Evolutionary conservation across 129 eudicot species (phyloP).

Genomic region (Heracleum sosnowskyi): DNA sequence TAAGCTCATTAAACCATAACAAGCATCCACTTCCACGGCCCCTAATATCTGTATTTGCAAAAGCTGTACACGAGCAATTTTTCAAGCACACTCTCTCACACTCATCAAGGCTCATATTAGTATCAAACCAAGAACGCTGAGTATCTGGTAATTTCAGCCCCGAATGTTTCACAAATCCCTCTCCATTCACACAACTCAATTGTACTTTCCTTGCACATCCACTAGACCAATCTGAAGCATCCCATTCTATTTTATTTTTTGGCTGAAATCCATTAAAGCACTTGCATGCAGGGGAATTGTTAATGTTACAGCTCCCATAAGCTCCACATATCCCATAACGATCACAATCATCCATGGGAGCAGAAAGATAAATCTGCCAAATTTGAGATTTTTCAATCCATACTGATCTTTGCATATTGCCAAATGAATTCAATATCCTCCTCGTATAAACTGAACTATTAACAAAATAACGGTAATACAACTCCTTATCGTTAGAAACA

Average conservation of each 20-base stretch:
- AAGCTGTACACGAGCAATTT: conserved; percentile 51
- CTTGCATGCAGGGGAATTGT: conserved; percentile 26
- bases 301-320: conserved; percentile 34
- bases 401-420: conserved; percentile 1
- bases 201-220: conserved; percentile 39
- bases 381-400: conserved; percentile 20
- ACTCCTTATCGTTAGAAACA: conserved; percentile 16
- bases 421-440: conserved; percentile 14
- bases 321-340: conserved; percentile 37
- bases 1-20: conserved; percentile 42
- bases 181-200: conserved; percentile 23
- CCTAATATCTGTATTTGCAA: conserved; percentile 28
- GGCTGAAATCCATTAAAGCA: conserved; percentile 49
- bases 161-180: conserved; percentile 24
- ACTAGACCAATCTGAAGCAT: conserved; percentile 28
- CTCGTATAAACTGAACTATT: conserved; percentile 13
- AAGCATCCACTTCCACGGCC: conserved; percentile 49
- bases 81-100: conserved; percentile 36
- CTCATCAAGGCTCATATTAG: conserved; percentile 27
- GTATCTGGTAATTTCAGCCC: conserved; percentile 37
- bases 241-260: conserved; percentile 26
- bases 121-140: conserved; percentile 13
- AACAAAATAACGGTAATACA: conserved; percentile 3
- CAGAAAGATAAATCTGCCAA: conserved; percentile 20
- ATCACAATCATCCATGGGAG: conserved; percentile 23